Conservation (phyloP, 2,329 filamentous ascomycete species). For the Aspergillus sp. region DNA sequence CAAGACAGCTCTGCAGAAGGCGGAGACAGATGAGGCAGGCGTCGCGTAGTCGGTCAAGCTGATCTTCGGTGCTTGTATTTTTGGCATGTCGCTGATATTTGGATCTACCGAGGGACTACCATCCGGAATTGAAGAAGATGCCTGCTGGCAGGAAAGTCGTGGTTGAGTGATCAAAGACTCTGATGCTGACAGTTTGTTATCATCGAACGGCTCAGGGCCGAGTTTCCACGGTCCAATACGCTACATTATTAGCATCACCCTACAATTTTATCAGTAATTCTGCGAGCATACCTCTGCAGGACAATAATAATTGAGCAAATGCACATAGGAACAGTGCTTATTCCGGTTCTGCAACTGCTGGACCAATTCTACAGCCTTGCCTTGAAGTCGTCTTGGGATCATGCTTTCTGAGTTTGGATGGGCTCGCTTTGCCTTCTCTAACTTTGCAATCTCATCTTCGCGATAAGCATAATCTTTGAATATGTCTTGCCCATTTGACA, state of each 20-base stretch:
- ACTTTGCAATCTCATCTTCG: slow-evolving; percentile 71
- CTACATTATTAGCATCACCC: slow-evolving; percentile 22
- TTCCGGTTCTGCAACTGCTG: slow-evolving; percentile 70
- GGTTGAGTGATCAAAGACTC: slow-evolving; percentile 28
- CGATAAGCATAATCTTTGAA: slow-evolving; percentile 84
- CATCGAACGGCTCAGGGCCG: slow-evolving; percentile 2
- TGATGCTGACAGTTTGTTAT: slow-evolving; percentile 19
- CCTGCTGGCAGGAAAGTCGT: slow-evolving; percentile 19
- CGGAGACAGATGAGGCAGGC: slow-evolving; percentile 69
- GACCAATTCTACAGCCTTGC: slow-evolving; percentile 60
- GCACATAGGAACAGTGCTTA: slow-evolving; percentile 73
- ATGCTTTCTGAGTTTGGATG: slow-evolving; percentile 19
- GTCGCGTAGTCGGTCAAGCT: slow-evolving; percentile 69
- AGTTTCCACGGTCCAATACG: slow-evolving; percentile 27
- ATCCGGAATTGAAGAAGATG: background rate
- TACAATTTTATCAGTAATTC: too few relatives aligned
- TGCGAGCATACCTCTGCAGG: slow-evolving; percentile 51
- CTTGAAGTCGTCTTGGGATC: slow-evolving; percentile 60
- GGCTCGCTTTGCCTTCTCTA: slow-evolving; percentile 18
- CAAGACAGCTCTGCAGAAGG: slow-evolving; percentile 80
- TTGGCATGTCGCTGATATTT: background rate
- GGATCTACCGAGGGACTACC: background rate
- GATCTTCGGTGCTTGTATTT: slow-evolving; percentile 20
- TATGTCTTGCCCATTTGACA: slow-evolving; percentile 59
- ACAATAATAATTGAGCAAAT: slow-evolving; percentile 80